A percentile compares a stretch with the other conserved stretches of the same genome.
Conservation (phyloP, 768 basidiomycete genomes). For the Pleurotus ostreatus region DNA sequence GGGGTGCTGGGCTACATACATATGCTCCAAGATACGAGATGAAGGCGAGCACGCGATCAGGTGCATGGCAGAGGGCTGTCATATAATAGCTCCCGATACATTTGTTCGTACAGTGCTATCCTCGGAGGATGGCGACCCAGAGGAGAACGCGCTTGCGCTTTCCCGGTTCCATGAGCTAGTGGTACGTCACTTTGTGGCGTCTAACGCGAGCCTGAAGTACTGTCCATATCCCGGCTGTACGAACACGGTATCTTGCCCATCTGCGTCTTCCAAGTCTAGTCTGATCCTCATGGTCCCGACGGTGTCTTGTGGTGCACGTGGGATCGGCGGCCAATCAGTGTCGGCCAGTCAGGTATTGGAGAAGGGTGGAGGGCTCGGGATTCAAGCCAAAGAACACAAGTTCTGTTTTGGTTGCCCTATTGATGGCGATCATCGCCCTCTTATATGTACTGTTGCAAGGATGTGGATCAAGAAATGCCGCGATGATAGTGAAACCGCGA, state of each 20-base stretch:
- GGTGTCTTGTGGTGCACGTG: slow-evolving; percentile 75
- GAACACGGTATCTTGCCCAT: slow-evolving; percentile 85
- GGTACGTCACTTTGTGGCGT: slow-evolving; percentile 85
- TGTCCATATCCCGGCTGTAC: slow-evolving; percentile 96
- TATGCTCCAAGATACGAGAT: slow-evolving; percentile 75
- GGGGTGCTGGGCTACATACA: slow-evolving; percentile 81
- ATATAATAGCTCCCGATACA: slow-evolving; percentile 56
- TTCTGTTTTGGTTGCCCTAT: slow-evolving; percentile 96
- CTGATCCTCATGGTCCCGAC: slow-evolving; percentile 82
- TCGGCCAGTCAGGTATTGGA: slow-evolving; percentile 28
- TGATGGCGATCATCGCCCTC: slow-evolving; percentile 87
- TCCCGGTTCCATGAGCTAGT: slow-evolving; percentile 83
- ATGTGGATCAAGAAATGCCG: slow-evolving; percentile 97
- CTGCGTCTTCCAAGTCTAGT: slow-evolving; percentile 72
- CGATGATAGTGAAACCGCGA: slow-evolving; percentile 97
- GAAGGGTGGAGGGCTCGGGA: slow-evolving; percentile 18
- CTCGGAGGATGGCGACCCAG: slow-evolving; percentile 20
- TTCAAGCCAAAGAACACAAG: slow-evolving; percentile 52
- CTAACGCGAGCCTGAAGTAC: slow-evolving; percentile 80
- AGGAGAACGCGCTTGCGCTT: slow-evolving; percentile 49
- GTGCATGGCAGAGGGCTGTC: slow-evolving; percentile 81
- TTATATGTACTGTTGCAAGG: slow-evolving; percentile 83
- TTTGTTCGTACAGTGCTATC: slow-evolving; percentile 58
- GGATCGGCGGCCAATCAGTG: slow-evolving; percentile 31
- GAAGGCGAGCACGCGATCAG: slow-evolving; percentile 71